These are phyloP conservation scores for Neckera pumila DNA, from an alignment of 225 moss, liverwort and hornwort species.

Conservation along the genomic window DNA sequence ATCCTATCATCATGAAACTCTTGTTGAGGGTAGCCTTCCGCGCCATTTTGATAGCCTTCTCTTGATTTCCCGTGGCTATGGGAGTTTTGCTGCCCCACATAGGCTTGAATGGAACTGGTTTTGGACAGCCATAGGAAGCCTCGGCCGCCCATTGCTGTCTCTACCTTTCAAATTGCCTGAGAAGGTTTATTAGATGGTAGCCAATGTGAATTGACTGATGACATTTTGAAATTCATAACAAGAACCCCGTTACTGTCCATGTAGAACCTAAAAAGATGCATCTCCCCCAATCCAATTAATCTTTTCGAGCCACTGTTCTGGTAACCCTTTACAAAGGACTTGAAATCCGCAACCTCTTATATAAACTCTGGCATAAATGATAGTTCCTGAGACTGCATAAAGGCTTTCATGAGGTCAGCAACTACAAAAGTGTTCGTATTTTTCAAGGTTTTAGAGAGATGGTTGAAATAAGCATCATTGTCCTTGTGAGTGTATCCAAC, in stretches of 20 bases:
- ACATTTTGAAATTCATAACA: fast-evolving
- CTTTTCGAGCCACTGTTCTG: fast-evolving
- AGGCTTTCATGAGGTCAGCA: background rate
- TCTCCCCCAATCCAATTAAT: background rate
- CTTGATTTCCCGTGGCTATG: fast-evolving
- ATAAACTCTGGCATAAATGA: background rate
- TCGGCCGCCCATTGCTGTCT: fast-evolving
- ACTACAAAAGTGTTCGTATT: fast-evolving
- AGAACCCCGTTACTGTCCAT: fast-evolving
- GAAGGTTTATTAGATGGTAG: fast-evolving
- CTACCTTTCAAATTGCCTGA: fast-evolving
- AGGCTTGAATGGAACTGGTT: fast-evolving
- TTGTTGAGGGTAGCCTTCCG: fast-evolving
- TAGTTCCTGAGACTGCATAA: fast-evolving
- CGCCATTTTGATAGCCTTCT: fast-evolving
- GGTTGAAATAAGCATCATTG: background rate
- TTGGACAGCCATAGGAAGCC: fast-evolving
- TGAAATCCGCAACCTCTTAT: background rate
- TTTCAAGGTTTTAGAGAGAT: fast-evolving
- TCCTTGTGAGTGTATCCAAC: background rate
- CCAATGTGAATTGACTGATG: background rate
- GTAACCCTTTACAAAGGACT: fast-evolving
- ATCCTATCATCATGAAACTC: too few relatives aligned
- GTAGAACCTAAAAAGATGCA: background rate
- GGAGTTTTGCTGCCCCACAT: background rate